Conservation (phyloP, 257 asterid genomes). For the Haberlea rhodopensis region DNA sequence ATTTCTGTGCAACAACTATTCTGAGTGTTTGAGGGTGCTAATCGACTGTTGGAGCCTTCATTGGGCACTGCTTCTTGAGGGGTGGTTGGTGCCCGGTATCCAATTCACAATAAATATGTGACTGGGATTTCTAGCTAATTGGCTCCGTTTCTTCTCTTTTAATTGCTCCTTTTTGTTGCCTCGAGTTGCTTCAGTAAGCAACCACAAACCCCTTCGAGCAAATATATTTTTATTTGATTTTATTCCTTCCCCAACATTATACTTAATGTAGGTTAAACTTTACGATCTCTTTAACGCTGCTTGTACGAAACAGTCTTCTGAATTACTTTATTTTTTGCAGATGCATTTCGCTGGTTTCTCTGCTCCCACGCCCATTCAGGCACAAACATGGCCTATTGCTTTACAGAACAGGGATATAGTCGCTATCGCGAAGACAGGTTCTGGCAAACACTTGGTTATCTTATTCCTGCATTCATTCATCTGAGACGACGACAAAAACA, state of each 20-base stretch:
- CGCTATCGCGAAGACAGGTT: slow-evolving; percentile 98
- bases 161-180: slow-evolving; percentile 84
- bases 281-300: background rate
- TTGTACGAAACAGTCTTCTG: background rate
- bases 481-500: slow-evolving; percentile 63
- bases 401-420: slow-evolving; percentile 77
- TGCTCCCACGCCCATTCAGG: slow-evolving; percentile 96
- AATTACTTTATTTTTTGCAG: slow-evolving; percentile 48
- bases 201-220: slow-evolving; percentile 67
- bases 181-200: slow-evolving; percentile 99
- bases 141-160: slow-evolving; percentile 82
- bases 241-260: slow-evolving; percentile 22
- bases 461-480: slow-evolving; percentile 88
- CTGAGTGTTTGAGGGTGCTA: slow-evolving; percentile 97
- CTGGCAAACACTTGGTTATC: slow-evolving; percentile 94
- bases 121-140: slow-evolving; percentile 80
- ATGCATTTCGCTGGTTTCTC: slow-evolving; percentile 77
- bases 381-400: slow-evolving; percentile 97
- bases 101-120: slow-evolving; percentile 77
- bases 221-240: slow-evolving; percentile 27
- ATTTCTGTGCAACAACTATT: slow-evolving; percentile 69
- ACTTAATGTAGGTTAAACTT: slow-evolving; percentile 24
- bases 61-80: slow-evolving; percentile 71
- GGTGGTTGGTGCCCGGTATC: slow-evolving; percentile 68
- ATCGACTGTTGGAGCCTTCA: slow-evolving; percentile 91